Evolutionary conservation across 352 stramenopile genomes (phyloP).

Genomic region (Globisporangium nagaii): DNA sequence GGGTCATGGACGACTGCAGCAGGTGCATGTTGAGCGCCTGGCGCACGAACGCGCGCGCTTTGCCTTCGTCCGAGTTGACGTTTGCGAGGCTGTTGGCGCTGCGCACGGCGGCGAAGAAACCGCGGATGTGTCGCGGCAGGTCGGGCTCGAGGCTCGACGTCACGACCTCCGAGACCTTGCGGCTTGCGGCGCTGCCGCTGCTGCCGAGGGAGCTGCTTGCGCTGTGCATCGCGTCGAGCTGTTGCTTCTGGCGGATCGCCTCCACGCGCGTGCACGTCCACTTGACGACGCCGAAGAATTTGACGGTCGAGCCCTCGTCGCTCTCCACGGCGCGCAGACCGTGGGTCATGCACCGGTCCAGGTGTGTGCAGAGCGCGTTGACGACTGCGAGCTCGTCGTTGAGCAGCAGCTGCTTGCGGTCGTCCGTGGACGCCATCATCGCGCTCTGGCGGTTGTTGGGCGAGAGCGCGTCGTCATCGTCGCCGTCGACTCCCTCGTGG

Average conservation of each 20-base stretch:
- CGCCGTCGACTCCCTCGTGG: slow-evolving; percentile 12
- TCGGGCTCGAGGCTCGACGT: slow-evolving; percentile 69
- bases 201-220: too few relatives aligned
- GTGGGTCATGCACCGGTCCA: slow-evolving; percentile 69
- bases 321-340: slow-evolving; percentile 58
- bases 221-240: slow-evolving; percentile 60
- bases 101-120: slow-evolving; percentile 58
- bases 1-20: slow-evolving; percentile 56
- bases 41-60: slow-evolving; percentile 67
- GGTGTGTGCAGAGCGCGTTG: slow-evolving; percentile 61
- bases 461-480: slow-evolving; percentile 9
- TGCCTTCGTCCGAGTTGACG: slow-evolving; percentile 69
- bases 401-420: slow-evolving; percentile 58
- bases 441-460: slow-evolving; percentile 19
- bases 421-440: slow-evolving; percentile 76
- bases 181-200: slow-evolving; percentile 15
- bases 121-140: slow-evolving; percentile 59
- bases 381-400: slow-evolving; percentile 67
- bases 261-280: slow-evolving; percentile 81
- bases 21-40: slow-evolving; percentile 84
- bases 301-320: slow-evolving; percentile 55
- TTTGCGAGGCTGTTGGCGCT: slow-evolving; percentile 53
- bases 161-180: slow-evolving; percentile 55
- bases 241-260: slow-evolving; percentile 61
- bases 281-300: slow-evolving; percentile 84